Base-by-base conservation (phyloP, 805 yeast species). In the Kuraishia floccosa region DNA sequence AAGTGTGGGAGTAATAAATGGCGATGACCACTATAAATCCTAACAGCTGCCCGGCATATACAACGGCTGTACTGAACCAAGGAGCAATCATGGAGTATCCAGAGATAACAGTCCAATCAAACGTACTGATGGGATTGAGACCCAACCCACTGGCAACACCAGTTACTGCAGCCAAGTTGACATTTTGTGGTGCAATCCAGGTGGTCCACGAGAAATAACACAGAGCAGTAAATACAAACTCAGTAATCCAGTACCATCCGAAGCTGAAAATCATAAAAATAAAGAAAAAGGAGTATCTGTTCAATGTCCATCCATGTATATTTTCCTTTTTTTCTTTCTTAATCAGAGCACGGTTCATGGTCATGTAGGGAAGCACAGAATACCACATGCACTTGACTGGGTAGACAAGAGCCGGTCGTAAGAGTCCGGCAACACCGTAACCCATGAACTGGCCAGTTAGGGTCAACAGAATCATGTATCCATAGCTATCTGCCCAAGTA, bases 341-440 rank as follows among this genome's bases (percentile, higher is more conserved):
- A n/a, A n/a, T n/a, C 50, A 75, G 58, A 52, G 66, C 62, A 44
- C 68, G 57, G 54, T 69, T 60, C 40, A 76, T 65, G 15, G 80
- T 73, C 17, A 72, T 45, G 4, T 75, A 61, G 31, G 76, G 80
- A 46, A 80, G 60, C 43, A 66, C 67, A 2, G 70, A 51, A 4
- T 89, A 89, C 87, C 87, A 81, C 31, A 77, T 63, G 52, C 76
- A 69, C n/a, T 72, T 57, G 4, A 76, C 65, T 4, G 85, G 79
- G 35, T 68, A 67, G 11, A 79, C 76, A 37, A 79, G 59, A 22
- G 75, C 58, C 39, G 68, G 63, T 39, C 78, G 60, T 25, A 68
- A 58, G 34, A 78, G 32, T 19, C 87, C 87, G 27, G 82, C 83
- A 31, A 74, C 49, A 17, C 80, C 76, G 39, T 73, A 72, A 7